These are phyloP conservation scores for Fistulifera solaris DNA, from an alignment of 108 stramenopile genomes.

Conservation along the genomic window DNA sequence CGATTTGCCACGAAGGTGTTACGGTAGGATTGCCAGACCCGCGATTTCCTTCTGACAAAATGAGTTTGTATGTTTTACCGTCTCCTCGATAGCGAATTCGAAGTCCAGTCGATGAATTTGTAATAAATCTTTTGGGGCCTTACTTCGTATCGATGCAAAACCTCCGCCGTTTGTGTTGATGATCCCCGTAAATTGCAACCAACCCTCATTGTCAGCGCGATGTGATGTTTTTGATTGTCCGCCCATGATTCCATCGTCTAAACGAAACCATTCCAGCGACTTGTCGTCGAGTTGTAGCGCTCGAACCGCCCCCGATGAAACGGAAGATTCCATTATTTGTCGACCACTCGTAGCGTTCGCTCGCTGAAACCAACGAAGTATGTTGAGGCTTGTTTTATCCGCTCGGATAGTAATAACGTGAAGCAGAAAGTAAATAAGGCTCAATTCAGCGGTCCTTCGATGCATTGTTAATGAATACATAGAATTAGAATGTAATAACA, in stretches of 20 bases:
- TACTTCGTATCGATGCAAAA: constrained; percentile 53
- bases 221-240: constrained; percentile 43
- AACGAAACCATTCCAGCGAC: constrained; percentile 39
- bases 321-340: too few relatives aligned
- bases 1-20: constrained; percentile 54
- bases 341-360: too few relatives aligned
- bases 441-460: too few relatives aligned
- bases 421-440: too few relatives aligned
- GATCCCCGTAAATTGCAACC: constrained; percentile 48
- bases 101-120: constrained; percentile 10
- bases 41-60: constrained; percentile 43
- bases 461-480: too few relatives aligned
- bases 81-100: constrained; percentile 42
- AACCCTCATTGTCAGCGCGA: constrained; percentile 8
- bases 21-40: constrained; percentile 30
- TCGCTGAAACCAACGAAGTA: too few relatives aligned
- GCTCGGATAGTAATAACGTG: too few relatives aligned
- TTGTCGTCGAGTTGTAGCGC: constrained; percentile 29
- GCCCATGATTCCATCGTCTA: constrained; percentile 79
- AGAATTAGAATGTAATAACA: too few relatives aligned
- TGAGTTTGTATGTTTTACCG: constrained; percentile 66
- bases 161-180: constrained; percentile 71
- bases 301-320: constrained; percentile 17
- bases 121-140: constrained; percentile 15
- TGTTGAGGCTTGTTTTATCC: too few relatives aligned